Base-by-base conservation (phyloP, 2,329 filamentous ascomycete species). In the Blumeriella jaapii region DNA sequence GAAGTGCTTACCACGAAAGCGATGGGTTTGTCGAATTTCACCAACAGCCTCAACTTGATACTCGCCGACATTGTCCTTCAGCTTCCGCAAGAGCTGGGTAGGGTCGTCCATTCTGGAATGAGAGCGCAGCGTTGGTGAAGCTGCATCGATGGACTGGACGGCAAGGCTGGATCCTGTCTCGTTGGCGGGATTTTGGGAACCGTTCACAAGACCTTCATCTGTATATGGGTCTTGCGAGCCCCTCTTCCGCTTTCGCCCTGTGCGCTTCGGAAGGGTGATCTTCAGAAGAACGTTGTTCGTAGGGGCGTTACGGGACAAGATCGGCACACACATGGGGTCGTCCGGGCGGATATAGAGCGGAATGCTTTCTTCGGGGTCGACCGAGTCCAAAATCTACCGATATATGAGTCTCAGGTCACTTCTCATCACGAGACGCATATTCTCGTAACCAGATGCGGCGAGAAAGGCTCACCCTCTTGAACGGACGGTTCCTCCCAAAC, bases 231-330 rank as follows among this genome's bases (percentile, higher is more conserved):
- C 78, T 36, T 77, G 56, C 4, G 74, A 75, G n/a, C 84, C 86
- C 48, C 78, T 69, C 61, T 87, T 94, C 39, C 87, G 73, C 59
- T 82, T 93, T 41, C 85, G 73, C 3, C 87, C 87, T 2, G 86
- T 95, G 37, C 84, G 68, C 57, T 78, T 91, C 0, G 91, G 89
- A 1, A 96, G 74, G 0, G 80, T 86, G 36, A 98, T 69, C 55
- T 86, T 87, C 34, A 98, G 66, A 13, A 96, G 68, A 13, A 96
- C 63, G 53, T 95, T 93, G 54, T 86, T 83, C 7, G 84, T 82
- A 13, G 72, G 62, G 19, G 78, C 72, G 53, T 79, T 82, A 26
- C 78, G 77, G 6, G 89, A 94, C 47, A 80, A 65, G 41, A 94
- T 65, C 6, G 83, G 82, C 48, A 81, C 79, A 50, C 82, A 77